Percentiles rank a stretch among this genome's conserved stretches.
Conservation (phyloP, 2,329 filamentous ascomycete species). For the Talaromyces verruculosus region DNA sequence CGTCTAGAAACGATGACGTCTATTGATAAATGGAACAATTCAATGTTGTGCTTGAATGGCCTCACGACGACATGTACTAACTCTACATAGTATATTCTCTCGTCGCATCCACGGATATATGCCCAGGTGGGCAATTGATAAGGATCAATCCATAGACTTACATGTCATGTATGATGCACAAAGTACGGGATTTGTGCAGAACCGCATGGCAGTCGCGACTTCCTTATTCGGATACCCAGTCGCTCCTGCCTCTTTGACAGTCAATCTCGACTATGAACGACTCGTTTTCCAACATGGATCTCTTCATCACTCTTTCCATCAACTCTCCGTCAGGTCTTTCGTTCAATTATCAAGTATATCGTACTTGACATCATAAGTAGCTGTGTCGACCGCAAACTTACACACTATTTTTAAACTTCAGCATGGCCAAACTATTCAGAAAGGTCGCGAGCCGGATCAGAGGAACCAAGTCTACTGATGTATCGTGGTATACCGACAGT, state of each 20-base stretch:
- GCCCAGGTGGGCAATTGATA: not conserved
- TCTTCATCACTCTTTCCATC: not conserved
- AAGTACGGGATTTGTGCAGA: not conserved
- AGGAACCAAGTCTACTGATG: not conserved
- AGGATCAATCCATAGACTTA: not conserved
- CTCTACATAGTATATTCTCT: not conserved
- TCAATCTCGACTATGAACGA: not conserved
- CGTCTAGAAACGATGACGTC: not conserved
- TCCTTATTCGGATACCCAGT: not conserved
- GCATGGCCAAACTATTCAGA: conserved; percentile 12
- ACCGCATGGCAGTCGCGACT: not conserved
- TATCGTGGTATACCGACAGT: conserved; percentile 1
- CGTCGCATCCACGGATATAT: too few relatives aligned
- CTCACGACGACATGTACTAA: not conserved
- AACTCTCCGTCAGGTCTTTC: not conserved
- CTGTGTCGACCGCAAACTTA: not conserved
- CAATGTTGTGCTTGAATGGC: not conserved
- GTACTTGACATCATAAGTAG: conserved; percentile 1
- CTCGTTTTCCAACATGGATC: not conserved
- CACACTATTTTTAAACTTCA: conserved; percentile 6
- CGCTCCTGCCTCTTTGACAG: conserved; percentile 1
- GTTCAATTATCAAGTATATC: conserved; percentile 3
- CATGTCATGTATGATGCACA: not conserved
- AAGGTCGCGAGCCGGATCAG: conserved; percentile 7
- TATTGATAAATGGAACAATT: not conserved